Base-by-base conservation (phyloP, 1,284 basidiomycete genomes). In the Apiotrichum brassicae region DNA sequence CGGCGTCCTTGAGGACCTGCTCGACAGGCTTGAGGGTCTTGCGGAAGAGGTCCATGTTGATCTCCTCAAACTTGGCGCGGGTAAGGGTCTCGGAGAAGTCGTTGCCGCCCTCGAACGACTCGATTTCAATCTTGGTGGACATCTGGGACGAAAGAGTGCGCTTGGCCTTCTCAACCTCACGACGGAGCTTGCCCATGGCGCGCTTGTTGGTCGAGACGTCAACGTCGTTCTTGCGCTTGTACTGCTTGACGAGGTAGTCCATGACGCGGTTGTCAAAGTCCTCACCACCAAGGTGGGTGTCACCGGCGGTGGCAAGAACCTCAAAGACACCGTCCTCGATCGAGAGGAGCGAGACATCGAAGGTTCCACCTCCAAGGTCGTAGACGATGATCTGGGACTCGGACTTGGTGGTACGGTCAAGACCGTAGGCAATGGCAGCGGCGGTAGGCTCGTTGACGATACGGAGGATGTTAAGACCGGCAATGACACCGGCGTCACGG, bases 21-120 rank as follows among this genome's bases (percentile, higher is more conserved):
- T 97, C 92, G 60, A 97, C 94, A 61, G 94, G 94, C 81, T 93
- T 94, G 88, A 97, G 91, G 38, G 94, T 97, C 82, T 93, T 93
- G 67, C 91, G 82, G 87, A 98, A 97, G 45, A 97, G 83, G 68
- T 98, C 93, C 78, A 95, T 87, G 83, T 97, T 97, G 64, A 97
- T 80, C 76, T 97, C 93, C 76, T 97, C 94, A 71, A 98, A 97
- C 78, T 97, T 97, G 78, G 94, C 92, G 54, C 93, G 84, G 54
- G 94, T 97, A 37, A 97, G 82, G 16, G 33, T 34, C 33, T 34
- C 33, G 33, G 33, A 34, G 33, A 34, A 34, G 33, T 34, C 33
- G 68, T 95, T 91, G 64, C 94, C 94, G 64, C 76, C 83, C 76
- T 94, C 94, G 77, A 98, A 97, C 19, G 80, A 77, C 72, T 87